Conservation (phyloP, 805 yeast genomes). For the Ascoidea tarda region DNA sequence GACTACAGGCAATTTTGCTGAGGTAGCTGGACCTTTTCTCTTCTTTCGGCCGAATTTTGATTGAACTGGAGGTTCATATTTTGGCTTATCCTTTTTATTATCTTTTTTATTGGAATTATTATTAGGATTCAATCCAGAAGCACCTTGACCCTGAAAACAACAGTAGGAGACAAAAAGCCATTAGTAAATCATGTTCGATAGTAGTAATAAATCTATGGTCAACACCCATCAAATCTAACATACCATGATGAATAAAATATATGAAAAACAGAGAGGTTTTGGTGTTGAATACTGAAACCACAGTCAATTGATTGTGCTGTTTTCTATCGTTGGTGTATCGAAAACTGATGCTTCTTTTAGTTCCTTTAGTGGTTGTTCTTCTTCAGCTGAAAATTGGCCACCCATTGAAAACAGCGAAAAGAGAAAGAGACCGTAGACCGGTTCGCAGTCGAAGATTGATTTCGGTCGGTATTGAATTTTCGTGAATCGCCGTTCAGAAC, state of each 20-base stretch:
- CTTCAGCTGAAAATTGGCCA: too few species aligned
- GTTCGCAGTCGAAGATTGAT: too few species aligned
- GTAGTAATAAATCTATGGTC: not conserved
- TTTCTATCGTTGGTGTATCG: too few species aligned
- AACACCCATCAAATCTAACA: not conserved
- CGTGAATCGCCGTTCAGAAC: too few species aligned
- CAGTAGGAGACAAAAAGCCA: not conserved
- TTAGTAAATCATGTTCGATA: not conserved
- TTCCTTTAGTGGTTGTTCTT: too few species aligned
- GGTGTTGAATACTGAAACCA: too few species aligned
- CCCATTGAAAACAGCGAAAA: too few species aligned
- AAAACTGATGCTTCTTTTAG: too few species aligned
- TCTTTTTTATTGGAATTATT: conserved; percentile 35
- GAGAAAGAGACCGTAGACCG: too few species aligned
- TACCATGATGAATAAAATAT: not conserved
- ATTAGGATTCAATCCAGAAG: conserved; percentile 38
- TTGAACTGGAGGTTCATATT: conserved; percentile 97
- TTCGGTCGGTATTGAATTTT: too few species aligned
- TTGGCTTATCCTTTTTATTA: conserved; percentile 77
- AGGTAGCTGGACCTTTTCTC: conserved; percentile 85
- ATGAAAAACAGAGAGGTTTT: not conserved
- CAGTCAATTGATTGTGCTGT: too few species aligned
- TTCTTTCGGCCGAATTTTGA: conserved; percentile 86
- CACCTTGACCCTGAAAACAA: conserved; percentile 32
- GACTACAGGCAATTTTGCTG: conserved; percentile 71